Evolutionary conservation across 2,329 filamentous ascomycete species (phyloP).

Genomic region (Balansia obtecta): DNA sequence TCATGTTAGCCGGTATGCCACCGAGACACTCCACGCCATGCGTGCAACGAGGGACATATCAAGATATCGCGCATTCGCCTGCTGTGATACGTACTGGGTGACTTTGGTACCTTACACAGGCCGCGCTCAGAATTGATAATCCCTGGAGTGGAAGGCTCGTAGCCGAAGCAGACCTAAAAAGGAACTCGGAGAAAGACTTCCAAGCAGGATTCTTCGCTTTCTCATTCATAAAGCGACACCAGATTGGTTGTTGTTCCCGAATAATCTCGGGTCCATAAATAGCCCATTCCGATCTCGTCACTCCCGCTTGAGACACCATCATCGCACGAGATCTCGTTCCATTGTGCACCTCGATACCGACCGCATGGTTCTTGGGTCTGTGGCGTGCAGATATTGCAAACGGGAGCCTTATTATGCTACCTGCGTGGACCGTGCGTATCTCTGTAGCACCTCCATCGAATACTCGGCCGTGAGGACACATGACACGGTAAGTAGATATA

Average conservation of each 20-base stretch:
- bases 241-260: neutral
- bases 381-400: neutral
- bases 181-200: too few relatives aligned
- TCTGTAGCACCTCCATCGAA: too few relatives aligned
- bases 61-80: neutral
- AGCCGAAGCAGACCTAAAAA: too few relatives aligned
- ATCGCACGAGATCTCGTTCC: slow-evolving; percentile 1
- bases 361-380: slow-evolving; percentile 1
- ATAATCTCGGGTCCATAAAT: neutral
- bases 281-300: neutral
- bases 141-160: too few relatives aligned
- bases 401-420: slow-evolving; percentile 1
- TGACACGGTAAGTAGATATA: too few relatives aligned
- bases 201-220: neutral
- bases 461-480: too few relatives aligned
- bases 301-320: neutral
- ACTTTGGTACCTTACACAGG: too few relatives aligned
- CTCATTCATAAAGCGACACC: neutral
- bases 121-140: too few relatives aligned
- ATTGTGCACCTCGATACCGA: slow-evolving; percentile 1
- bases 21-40: neutral
- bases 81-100: too few relatives aligned
- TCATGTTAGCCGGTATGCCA: neutral
- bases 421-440: too few relatives aligned
- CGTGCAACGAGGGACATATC: neutral